A percentile compares a stretch with the other conserved stretches of the same genome.
Conservation (phyloP, 768 basidiomycete species). For the Kwoniella heveanensis region DNA sequence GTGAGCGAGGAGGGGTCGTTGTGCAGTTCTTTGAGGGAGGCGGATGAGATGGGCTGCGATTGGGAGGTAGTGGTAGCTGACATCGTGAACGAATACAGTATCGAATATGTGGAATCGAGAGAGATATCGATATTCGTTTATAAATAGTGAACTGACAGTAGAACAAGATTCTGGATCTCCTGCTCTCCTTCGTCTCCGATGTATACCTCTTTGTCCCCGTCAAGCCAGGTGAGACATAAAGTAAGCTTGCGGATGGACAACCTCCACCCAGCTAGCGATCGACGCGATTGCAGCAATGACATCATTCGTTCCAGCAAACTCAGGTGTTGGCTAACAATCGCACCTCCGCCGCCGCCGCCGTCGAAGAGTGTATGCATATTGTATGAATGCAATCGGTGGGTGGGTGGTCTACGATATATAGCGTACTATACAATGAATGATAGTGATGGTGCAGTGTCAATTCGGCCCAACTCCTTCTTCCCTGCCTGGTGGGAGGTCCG, state of each 20-base stretch:
- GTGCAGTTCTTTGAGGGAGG: slow-evolving; percentile 20
- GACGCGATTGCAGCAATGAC: slow-evolving; percentile 13
- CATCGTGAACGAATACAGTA: too few species aligned
- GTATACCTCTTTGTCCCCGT: too few species aligned
- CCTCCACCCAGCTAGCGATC: slow-evolving; percentile 23
- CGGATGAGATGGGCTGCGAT: slow-evolving; percentile 4
- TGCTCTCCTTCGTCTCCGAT: too few species aligned
- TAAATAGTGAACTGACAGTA: too few species aligned
- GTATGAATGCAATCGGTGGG: too few species aligned
- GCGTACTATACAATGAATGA: background rate
- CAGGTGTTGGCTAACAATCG: too few species aligned
- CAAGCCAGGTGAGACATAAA: background rate
- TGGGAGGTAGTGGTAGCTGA: background rate
- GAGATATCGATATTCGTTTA: too few species aligned
- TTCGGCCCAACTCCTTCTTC: too few species aligned
- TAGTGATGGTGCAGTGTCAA: too few species aligned
- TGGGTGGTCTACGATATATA: background rate
- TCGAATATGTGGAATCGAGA: too few species aligned
- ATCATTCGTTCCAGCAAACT: slow-evolving; percentile 12
- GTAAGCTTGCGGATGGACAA: slow-evolving; percentile 19
- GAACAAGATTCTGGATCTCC: too few species aligned
- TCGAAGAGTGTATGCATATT: slow-evolving; percentile 6
- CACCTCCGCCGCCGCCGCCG: background rate
- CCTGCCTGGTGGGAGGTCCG: too few species aligned
- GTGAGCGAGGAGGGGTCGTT: slow-evolving; percentile 35